A percentile compares a stretch with the other conserved stretches of the same genome.
Conservation (phyloP, 352 stramenopile species). For the Achlya hypogyna region DNA sequence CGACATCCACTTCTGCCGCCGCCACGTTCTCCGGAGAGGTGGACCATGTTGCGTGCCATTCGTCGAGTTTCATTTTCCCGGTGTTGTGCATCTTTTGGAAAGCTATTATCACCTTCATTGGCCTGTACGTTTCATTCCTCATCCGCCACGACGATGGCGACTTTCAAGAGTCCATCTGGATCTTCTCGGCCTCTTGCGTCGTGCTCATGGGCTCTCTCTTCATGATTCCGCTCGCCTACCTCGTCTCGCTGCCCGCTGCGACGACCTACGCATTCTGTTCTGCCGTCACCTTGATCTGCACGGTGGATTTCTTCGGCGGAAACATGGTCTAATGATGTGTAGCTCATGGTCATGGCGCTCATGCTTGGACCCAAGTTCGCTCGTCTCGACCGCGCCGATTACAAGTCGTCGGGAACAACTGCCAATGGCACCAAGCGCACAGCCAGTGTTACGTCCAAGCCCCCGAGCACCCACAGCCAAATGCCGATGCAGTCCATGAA, state of each 20-base stretch:
- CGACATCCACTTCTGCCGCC: not conserved
- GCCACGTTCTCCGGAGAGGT: conserved; percentile 27
- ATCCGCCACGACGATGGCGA: conserved; percentile 9
- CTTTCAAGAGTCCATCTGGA: conserved; percentile 15
- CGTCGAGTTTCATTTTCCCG: conserved; percentile 42
- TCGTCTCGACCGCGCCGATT: not conserved
- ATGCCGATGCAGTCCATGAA: not conserved
- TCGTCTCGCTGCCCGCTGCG: conserved; percentile 25
- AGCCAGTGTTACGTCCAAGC: not conserved
- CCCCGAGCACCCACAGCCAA: not conserved
- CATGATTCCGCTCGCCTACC: conserved; percentile 32
- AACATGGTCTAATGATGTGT: not conserved
- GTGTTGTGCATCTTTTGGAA: conserved; percentile 52
- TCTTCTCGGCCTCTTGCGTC: conserved; percentile 27
- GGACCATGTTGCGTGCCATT: conserved; percentile 26
- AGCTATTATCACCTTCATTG: conserved; percentile 33
- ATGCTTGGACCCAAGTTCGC: not conserved
- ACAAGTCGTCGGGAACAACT: not conserved
- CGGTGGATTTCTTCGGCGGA: not conserved
- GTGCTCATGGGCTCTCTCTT: conserved; percentile 27
- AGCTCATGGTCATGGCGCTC: not conserved
- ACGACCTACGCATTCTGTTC: conserved; percentile 28
- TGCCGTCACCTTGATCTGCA: conserved; percentile 23
- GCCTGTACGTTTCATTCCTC: conserved; percentile 28
- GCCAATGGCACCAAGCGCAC: not conserved